These are phyloP conservation scores for Phytophthora macrochlamydospora DNA, from an alignment of 352 stramenopile species.

Conservation along the genomic window DNA sequence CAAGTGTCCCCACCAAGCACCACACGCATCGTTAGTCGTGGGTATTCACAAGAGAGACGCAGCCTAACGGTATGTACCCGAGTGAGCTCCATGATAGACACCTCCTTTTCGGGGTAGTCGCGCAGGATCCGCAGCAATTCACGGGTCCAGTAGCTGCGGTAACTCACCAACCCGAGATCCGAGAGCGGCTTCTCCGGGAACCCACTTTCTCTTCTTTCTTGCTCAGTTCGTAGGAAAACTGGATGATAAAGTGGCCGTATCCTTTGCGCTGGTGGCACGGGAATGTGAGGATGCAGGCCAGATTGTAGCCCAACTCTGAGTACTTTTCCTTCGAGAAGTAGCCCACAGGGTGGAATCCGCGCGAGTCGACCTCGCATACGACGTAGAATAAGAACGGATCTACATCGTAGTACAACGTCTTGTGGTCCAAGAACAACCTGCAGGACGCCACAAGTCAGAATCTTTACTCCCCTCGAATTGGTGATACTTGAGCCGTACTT, in stretches of 20 bases:
- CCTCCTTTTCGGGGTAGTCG: slow-evolving; percentile 76
- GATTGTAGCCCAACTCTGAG: slow-evolving; percentile 98
- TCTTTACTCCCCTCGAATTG: background rate
- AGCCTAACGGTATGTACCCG: slow-evolving; percentile 49
- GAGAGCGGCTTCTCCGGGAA: slow-evolving; percentile 99
- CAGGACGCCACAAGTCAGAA: background rate
- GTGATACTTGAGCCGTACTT: slow-evolving; percentile 73
- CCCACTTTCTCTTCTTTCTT: slow-evolving; percentile 98
- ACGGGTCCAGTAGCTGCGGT: slow-evolving; percentile 99
- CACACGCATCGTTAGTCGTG: background rate
- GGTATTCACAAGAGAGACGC: background rate
- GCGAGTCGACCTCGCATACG: slow-evolving; percentile 94
- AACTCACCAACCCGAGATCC: slow-evolving; percentile 98
- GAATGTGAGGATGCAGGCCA: slow-evolving; percentile 99
- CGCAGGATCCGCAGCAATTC: slow-evolving; percentile 94
- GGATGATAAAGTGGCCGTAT: slow-evolving; percentile 99
- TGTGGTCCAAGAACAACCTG: slow-evolving; percentile 98
- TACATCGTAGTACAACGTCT: slow-evolving; percentile 99
- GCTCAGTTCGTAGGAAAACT: slow-evolving; percentile 98
- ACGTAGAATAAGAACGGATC: slow-evolving; percentile 99
- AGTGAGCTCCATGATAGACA: slow-evolving; percentile 97
- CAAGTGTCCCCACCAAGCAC: background rate
- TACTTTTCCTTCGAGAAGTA: slow-evolving; percentile 99
- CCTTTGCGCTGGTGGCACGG: slow-evolving; percentile 98
- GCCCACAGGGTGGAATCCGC: slow-evolving; percentile 94